Conservation (phyloP, 129 eudicot genomes). For the Apium graveolens region DNA sequence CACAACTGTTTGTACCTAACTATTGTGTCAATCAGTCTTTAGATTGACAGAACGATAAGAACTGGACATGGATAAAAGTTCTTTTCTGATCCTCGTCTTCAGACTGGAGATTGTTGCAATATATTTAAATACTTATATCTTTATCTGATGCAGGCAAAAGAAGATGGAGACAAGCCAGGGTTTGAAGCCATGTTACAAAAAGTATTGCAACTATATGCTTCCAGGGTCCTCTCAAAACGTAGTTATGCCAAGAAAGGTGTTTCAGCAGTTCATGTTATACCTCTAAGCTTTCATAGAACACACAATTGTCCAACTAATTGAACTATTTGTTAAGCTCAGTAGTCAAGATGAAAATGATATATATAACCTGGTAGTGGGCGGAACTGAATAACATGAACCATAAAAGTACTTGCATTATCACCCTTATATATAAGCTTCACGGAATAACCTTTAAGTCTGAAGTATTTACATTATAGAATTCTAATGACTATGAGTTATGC, state of each 20-base stretch:
- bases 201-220: constrained; percentile 90
- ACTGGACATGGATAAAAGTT: not conserved
- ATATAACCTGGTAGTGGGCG: not conserved
- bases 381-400: not conserved
- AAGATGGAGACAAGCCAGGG: constrained; percentile 96
- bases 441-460: not conserved
- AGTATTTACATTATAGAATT: not conserved
- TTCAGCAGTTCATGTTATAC: not conserved
- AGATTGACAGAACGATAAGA: not conserved
- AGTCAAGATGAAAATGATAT: not conserved
- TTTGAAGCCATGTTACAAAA: constrained; percentile 96
- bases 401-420: not conserved
- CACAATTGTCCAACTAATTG: not conserved
- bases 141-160: constrained; percentile 64
- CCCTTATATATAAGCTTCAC: not conserved
- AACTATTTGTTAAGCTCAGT: not conserved
- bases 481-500: not conserved
- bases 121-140: constrained; percentile 5
- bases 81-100: not conserved
- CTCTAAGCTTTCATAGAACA: not conserved
- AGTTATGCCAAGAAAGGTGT: constrained; percentile 93
- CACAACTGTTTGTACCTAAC: not conserved
- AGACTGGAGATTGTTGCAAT: not conserved
- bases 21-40: constrained; percentile 1
- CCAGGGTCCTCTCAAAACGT: constrained; percentile 80